Base-by-base conservation (phyloP, 768 basidiomycete genomes). In the Fomitopsis serialis region DNA sequence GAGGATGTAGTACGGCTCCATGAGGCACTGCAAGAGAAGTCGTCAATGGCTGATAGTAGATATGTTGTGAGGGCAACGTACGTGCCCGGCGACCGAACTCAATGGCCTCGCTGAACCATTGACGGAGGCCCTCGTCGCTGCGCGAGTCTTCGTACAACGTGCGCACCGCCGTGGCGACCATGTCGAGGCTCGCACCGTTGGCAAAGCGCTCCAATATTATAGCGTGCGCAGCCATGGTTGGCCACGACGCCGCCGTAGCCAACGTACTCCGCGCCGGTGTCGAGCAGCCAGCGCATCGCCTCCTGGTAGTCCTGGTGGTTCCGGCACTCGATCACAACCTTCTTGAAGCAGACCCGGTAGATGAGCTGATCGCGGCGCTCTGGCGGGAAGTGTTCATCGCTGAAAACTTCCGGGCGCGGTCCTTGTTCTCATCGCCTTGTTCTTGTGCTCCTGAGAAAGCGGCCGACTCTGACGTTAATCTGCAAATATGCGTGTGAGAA, bases 131-230 rank as follows among this genome's bases (percentile, higher is more conserved):
- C 35, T 81, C 75, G 56, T 99, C 96, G 34, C 84, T 73, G 44
- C 75, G 74, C 0, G 89, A 78, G 63, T 95, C 91, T 45, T 85
- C 78, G 57, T 84, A 84, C n/a, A 99, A 75, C 2, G 76, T 78
- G 62, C 85, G 76, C 37, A 87, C 74, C 2, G 93, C 78, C 55
- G 89, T 79, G 32, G 87, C 74, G 54, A 96, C 78, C 23, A 75
- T 68, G 53, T 85, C 74, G 69, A 93, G 77, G 40, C 81, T 82
- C 58, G 72, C 63, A 42, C 79, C 80, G 63, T 91, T 85, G 8
- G 95, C 94, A 66, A 98, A 94, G 22, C 96, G 85, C 68, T 98
- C 94, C 45, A 97, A 81, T 15, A n/a, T n/a, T n/a, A n/a, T n/a
- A 98, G 76, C 1, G 83, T 86, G 45, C 90, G 84, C 32, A 94